phyloP scores from a whole-genome alignment of 306 rosid species.

The Sicyos baderoa region DNA sequence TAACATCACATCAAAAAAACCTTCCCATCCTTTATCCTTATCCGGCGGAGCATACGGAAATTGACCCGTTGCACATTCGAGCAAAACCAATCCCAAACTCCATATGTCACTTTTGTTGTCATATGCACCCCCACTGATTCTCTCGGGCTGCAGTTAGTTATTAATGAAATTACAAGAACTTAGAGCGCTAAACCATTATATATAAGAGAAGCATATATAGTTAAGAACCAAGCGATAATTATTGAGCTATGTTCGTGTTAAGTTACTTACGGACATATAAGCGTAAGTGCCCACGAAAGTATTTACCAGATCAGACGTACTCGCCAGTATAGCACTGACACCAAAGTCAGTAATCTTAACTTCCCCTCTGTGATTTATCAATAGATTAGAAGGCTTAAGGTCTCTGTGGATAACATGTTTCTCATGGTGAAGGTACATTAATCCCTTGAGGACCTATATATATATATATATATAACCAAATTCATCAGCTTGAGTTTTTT shows the following conservation, averaged over 20 bases:
- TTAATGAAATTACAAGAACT: constrained; percentile 8
- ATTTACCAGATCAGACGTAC: constrained; percentile 87
- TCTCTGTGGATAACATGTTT: constrained; percentile 89
- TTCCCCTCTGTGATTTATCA: constrained; percentile 88
- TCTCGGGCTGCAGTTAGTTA: constrained; percentile 86
- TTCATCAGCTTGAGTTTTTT: too few relatives aligned
- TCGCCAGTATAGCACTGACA: constrained; percentile 86
- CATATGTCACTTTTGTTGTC: constrained; percentile 91
- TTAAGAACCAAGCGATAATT: background rate
- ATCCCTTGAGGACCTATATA: constrained; percentile 83
- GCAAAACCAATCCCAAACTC: constrained; percentile 87
- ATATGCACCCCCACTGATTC: constrained; percentile 65
- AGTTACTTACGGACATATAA: constrained; percentile 91
- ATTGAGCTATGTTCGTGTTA: background rate
- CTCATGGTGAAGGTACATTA: constrained; percentile 89
- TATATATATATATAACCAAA: too few relatives aligned
- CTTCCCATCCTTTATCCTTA: constrained; percentile 55
- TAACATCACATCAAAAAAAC: constrained; percentile 69
- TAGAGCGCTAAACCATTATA: background rate
- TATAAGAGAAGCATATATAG: too few relatives aligned
- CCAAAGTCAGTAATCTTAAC: constrained; percentile 98
- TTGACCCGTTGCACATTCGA: constrained; percentile 87
- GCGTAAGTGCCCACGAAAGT: constrained; percentile 78
- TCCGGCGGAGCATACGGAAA: constrained; percentile 83
- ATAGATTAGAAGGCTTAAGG: constrained; percentile 85